These are phyloP conservation scores for Populus davidiana DNA, from an alignment of 345 rosid species.

Conservation along the genomic window DNA sequence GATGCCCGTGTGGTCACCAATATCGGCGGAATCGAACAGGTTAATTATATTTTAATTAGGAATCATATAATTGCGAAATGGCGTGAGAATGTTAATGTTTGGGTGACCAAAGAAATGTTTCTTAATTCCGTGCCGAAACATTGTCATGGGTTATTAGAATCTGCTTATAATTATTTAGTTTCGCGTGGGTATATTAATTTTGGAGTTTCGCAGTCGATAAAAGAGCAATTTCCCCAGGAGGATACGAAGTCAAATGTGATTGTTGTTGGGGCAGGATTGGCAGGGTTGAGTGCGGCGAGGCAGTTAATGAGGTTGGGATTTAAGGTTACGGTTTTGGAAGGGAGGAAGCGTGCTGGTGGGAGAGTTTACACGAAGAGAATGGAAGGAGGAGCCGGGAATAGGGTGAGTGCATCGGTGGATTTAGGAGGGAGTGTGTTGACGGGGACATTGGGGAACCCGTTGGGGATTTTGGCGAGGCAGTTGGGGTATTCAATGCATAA, in stretches of 20 bases:
- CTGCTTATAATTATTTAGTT: constrained; percentile 76
- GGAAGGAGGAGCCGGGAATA: constrained; percentile 67
- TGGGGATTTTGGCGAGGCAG: constrained; percentile 86
- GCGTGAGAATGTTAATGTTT: constrained; percentile 68
- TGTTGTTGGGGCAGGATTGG: constrained; percentile 82
- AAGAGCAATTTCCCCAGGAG: constrained; percentile 61
- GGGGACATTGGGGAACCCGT: constrained; percentile 88
- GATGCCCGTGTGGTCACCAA: constrained; percentile 75
- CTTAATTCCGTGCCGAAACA: constrained; percentile 63
- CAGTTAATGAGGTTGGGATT: constrained; percentile 87
- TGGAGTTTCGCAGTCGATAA: constrained; percentile 73
- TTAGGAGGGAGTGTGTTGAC: constrained; percentile 97
- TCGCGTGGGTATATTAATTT: constrained; percentile 81
- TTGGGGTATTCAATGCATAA: constrained; percentile 67
- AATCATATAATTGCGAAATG: constrained; percentile 84
- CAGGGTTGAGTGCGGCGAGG: constrained; percentile 88
- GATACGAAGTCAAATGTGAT: constrained; percentile 48
- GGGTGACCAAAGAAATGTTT: constrained; percentile 79
- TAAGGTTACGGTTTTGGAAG: constrained; percentile 85
- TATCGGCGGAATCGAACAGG: constrained; percentile 92
- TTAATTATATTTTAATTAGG: constrained; percentile 82
- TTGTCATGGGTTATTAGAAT: constrained; percentile 60
- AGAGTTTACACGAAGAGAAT: constrained; percentile 91
- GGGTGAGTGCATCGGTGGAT: constrained; percentile 77
- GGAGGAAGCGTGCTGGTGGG: constrained; percentile 98